Evolutionary conservation across 169 alveolate species (phyloP).

Genomic region (Plasmodium adleri): DNA sequence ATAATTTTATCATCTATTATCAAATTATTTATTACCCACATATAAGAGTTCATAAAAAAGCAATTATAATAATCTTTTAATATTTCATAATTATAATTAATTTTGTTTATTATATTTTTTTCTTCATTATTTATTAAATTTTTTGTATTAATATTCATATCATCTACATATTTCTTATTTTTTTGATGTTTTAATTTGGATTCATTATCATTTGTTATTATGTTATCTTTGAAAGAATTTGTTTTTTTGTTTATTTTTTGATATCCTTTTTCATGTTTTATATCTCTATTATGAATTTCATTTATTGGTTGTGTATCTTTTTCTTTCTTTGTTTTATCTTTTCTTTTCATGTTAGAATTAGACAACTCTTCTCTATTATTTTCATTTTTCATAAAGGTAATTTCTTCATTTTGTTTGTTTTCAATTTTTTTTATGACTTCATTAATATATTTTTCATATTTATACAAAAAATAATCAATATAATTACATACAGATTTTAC

Average conservation of each 20-base stretch:
- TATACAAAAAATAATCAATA: constrained; percentile 89
- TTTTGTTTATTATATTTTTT: constrained; percentile 55
- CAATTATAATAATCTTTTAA: constrained; percentile 94
- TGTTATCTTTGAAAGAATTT: not conserved
- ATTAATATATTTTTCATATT: constrained; percentile 86
- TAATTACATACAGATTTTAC: constrained; percentile 89
- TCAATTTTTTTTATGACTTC: constrained; percentile 83
- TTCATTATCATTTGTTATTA: not conserved
- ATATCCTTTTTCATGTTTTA: not conserved
- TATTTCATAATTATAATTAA: constrained; percentile 87
- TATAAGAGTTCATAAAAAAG: constrained; percentile 92
- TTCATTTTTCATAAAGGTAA: not conserved
- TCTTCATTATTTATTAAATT: constrained; percentile 14
- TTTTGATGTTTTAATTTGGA: not conserved
- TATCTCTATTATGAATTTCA: not conserved
- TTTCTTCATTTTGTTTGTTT: constrained; percentile 75
- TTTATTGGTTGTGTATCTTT: not conserved
- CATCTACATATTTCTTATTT: not conserved
- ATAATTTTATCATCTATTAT: constrained; percentile 92
- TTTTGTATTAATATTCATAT: not conserved
- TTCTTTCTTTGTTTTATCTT: not conserved
- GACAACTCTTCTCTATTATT: not conserved
- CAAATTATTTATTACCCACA: constrained; percentile 97
- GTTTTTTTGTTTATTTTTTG: not conserved
- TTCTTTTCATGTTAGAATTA: not conserved